Conservation (phyloP, 176 grass and related monocot species). For the Triticum timopheevii region DNA sequence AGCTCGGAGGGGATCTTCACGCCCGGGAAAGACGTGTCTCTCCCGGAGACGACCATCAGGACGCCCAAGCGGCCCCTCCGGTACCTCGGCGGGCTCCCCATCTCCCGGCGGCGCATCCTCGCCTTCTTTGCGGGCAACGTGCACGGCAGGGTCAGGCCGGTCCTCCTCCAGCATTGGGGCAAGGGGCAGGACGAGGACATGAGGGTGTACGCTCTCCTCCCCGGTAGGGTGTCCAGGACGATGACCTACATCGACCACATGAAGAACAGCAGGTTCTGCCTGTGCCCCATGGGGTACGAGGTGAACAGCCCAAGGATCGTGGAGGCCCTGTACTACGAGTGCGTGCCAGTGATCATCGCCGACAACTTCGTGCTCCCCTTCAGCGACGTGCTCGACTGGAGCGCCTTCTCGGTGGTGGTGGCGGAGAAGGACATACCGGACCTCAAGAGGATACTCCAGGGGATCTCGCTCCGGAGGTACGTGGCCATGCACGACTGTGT, state of each 20-base stretch:
- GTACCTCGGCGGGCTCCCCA: slow-evolving; percentile 50
- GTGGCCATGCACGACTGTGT: slow-evolving; percentile 71
- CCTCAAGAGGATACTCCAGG: slow-evolving; percentile 66
- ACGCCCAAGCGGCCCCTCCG: slow-evolving; percentile 53
- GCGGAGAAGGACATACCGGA: slow-evolving; percentile 84
- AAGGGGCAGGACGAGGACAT: slow-evolving; percentile 53
- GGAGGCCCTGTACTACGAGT: slow-evolving; percentile 84
- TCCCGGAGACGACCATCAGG: slow-evolving; percentile 76
- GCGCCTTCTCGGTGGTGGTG: slow-evolving; percentile 67
- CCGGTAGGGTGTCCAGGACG: slow-evolving; percentile 49
- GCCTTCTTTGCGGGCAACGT: slow-evolving; percentile 84
- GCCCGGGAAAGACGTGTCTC: slow-evolving; percentile 66
- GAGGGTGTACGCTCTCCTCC: slow-evolving; percentile 66
- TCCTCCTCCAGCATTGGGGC: slow-evolving; percentile 63
- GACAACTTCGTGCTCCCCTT: slow-evolving; percentile 87
- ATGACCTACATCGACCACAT: slow-evolving; percentile 88
- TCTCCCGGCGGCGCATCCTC: slow-evolving; percentile 62
- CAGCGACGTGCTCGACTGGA: slow-evolving; percentile 73
- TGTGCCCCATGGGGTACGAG: slow-evolving; percentile 90
- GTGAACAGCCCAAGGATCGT: slow-evolving; percentile 92
- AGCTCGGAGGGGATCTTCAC: slow-evolving; percentile 77
- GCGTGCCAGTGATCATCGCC: slow-evolving; percentile 85
- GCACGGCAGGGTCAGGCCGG: slow-evolving; percentile 69
- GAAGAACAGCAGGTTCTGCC: slow-evolving; percentile 84
- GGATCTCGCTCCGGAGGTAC: slow-evolving; percentile 65